A percentile compares a stretch with the other conserved stretches of the same genome.
phyloP scores from a whole-genome alignment of 179 eudicot genomes.

The Beta lomatogona region DNA sequence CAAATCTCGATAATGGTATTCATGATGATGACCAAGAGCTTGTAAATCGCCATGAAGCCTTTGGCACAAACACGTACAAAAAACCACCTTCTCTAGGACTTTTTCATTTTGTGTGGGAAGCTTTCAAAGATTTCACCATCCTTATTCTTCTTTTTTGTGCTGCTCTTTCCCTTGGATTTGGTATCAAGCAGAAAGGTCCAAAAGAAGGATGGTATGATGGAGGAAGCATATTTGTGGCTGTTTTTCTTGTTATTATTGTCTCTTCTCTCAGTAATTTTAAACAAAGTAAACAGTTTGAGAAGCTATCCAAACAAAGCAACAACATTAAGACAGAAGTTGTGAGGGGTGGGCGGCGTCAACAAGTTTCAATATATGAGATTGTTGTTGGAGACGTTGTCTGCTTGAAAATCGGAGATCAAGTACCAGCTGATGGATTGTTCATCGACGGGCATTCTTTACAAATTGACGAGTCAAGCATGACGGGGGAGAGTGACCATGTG shows the following conservation, averaged over 20 bases:
- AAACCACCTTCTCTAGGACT: constrained; percentile 19
- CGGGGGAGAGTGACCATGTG: constrained; percentile 41
- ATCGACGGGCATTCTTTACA: constrained; percentile 26
- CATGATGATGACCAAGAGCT: constrained; percentile 12
- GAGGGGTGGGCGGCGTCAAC: constrained; percentile 29
- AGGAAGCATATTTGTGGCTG: constrained; percentile 31
- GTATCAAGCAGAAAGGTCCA: constrained; percentile 30
- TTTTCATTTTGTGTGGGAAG: constrained; percentile 24
- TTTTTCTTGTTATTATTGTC: constrained; percentile 26
- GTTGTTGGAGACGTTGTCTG: constrained; percentile 39
- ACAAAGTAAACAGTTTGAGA: constrained; percentile 33
- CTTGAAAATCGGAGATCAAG: constrained; percentile 34
- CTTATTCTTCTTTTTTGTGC: constrained; percentile 31
- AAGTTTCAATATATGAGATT: constrained; percentile 26
- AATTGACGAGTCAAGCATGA: constrained; percentile 40
- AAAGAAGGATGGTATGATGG: constrained; percentile 39
- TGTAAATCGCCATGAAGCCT: background rate
- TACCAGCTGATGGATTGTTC: constrained; percentile 34
- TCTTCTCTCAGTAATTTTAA: constrained; percentile 29
- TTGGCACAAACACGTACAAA: constrained; percentile 20
- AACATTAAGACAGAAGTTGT: constrained; percentile 26
- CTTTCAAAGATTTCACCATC: constrained; percentile 30
- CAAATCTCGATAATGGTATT: constrained; percentile 23
- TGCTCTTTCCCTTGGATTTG: constrained; percentile 35
- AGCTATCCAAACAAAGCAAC: constrained; percentile 24